These are phyloP conservation scores for Barnettozyma botsteinii DNA, from an alignment of 805 yeast genomes.

Conservation along the genomic window DNA sequence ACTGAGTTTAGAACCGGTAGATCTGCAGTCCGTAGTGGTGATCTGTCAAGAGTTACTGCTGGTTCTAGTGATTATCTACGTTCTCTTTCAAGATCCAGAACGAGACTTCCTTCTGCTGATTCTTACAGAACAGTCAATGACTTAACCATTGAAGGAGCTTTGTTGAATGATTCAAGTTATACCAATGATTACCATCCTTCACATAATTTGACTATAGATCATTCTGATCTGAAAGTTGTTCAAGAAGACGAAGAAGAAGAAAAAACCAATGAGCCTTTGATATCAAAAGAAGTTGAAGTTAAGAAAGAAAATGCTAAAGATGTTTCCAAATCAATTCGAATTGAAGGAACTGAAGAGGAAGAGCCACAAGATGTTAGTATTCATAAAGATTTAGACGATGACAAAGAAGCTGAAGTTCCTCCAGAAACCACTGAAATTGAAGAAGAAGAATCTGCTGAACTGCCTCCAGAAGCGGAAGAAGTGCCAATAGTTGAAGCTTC, in stretches of 20 bases:
- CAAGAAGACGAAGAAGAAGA: constrained; percentile 11
- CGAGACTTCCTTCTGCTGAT: constrained; percentile 37
- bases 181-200: constrained; percentile 12
- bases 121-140: constrained; percentile 34
- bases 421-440: background rate
- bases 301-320: no score
- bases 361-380: background rate
- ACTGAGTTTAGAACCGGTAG: constrained; percentile 30
- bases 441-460: background rate
- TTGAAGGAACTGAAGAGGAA: background rate
- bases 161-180: constrained; percentile 34
- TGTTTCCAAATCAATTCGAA: no score
- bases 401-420: background rate
- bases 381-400: no score
- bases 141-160: constrained; percentile 52
- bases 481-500: no score
- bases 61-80: constrained; percentile 45
- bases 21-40: constrained; percentile 24
- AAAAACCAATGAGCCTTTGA: constrained; percentile 1
- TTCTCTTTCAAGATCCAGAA: constrained; percentile 59
- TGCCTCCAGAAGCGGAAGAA: no score
- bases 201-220: constrained; percentile 12
- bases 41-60: constrained; percentile 24
- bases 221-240: constrained; percentile 12
- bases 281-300: background rate